A percentile compares a stretch with the other conserved stretches of the same genome.
These are phyloP conservation scores for Acanthochlamys bracteata DNA, from an alignment of 106 monocot genomes.

Conservation along the genomic window DNA sequence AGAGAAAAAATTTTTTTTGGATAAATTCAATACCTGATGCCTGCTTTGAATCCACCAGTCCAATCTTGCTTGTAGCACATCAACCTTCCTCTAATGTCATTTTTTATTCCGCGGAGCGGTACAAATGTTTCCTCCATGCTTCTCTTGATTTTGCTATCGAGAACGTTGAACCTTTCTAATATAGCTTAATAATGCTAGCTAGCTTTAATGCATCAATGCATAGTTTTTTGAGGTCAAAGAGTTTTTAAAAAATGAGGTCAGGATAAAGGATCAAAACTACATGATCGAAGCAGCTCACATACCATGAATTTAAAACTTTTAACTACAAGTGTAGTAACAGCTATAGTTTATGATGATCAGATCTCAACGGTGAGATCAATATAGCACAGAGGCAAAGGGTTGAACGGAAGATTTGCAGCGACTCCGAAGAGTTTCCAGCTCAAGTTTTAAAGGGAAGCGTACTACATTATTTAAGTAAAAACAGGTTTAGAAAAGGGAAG, in stretches of 20 bases:
- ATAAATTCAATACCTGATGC: constrained; percentile 35
- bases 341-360: not conserved
- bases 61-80: constrained; percentile 75
- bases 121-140: constrained; percentile 71
- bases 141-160: not conserved
- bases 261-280: not conserved
- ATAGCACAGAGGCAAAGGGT: too few relatives aligned
- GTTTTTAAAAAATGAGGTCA: not conserved
- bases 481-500: not conserved
- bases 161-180: not conserved
- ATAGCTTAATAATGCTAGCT: not conserved
- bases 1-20: not conserved
- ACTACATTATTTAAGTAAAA: constrained; percentile 4
- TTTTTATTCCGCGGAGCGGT: constrained; percentile 61
- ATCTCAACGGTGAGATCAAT: not conserved
- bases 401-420: too few relatives aligned
- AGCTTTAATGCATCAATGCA: not conserved
- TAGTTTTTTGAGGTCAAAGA: too few relatives aligned
- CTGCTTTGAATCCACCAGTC: constrained; percentile 51
- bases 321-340: not conserved
- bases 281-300: not conserved
- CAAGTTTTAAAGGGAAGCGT: not conserved
- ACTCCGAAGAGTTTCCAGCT: too few relatives aligned
- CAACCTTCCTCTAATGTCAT: constrained; percentile 54
- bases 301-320: not conserved